These are phyloP conservation scores for Skeletonema tropicum DNA, from an alignment of 108 stramenopile species.

Conservation along the genomic window DNA sequence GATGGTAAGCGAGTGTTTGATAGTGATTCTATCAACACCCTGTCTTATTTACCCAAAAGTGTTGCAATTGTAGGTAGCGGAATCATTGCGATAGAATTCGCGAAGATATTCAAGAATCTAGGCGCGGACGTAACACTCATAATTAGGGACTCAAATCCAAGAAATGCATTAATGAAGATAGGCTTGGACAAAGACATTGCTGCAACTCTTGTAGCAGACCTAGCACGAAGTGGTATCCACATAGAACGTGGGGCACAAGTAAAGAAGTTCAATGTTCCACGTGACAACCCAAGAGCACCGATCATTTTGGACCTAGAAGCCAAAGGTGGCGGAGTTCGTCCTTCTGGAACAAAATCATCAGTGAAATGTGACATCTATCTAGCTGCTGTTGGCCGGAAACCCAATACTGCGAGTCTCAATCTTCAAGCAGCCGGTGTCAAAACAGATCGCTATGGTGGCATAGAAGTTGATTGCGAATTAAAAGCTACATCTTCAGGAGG, in stretches of 20 bases:
- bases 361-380: constrained; percentile 74
- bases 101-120: constrained; percentile 80
- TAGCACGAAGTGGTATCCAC: constrained; percentile 64
- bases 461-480: constrained; percentile 62
- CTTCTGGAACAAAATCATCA: constrained; percentile 44
- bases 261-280: constrained; percentile 56
- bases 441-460: constrained; percentile 73
- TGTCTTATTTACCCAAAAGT: constrained; percentile 68
- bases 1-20: constrained; percentile 80
- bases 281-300: constrained; percentile 54
- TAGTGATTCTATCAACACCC: constrained; percentile 71
- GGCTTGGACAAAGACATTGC: constrained; percentile 81
- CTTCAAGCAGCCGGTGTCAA: constrained; percentile 67
- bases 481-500: constrained; percentile 51
- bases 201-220: constrained; percentile 44
- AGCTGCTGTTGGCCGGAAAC: constrained; percentile 80
- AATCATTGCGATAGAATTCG: constrained; percentile 87
- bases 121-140: constrained; percentile 81
- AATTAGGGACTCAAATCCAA: constrained; percentile 68
- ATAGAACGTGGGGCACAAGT: constrained; percentile 75
- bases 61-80: constrained; percentile 78
- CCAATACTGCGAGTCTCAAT: constrained; percentile 78
- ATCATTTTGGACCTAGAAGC: constrained; percentile 62
- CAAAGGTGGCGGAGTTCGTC: constrained; percentile 53
- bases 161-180: constrained; percentile 82